These are phyloP conservation scores for Aspergillus bombycis DNA, from an alignment of 2,329 filamentous ascomycete species.

Conservation along the genomic window DNA sequence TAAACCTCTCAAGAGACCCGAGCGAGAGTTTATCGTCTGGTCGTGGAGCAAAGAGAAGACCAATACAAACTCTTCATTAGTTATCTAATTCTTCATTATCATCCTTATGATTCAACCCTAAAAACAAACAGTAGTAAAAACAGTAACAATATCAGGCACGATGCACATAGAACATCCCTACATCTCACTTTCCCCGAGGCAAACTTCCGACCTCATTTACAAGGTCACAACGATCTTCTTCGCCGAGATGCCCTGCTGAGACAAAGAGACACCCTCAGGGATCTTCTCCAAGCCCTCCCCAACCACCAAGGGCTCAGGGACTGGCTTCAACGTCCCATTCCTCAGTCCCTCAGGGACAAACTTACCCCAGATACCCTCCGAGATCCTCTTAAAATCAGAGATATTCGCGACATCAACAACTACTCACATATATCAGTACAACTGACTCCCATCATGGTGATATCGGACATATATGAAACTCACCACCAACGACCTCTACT, in stretches of 20 bases:
- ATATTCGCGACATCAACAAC: constrained; percentile 5
- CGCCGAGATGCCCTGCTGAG: constrained; percentile 44
- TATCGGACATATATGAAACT: neutral
- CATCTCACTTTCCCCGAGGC: neutral
- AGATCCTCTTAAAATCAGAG: constrained; percentile 21
- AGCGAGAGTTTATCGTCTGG: neutral
- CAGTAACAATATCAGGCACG: neutral
- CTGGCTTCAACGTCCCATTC: constrained; percentile 30
- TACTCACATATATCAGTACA: neutral
- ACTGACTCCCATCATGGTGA: neutral
- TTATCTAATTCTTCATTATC: neutral
- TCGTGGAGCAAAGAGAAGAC: neutral
- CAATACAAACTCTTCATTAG: too few relatives aligned
- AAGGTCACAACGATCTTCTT: constrained; percentile 39
- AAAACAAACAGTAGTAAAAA: neutral
- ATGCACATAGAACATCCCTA: neutral
- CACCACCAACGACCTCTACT: neutral
- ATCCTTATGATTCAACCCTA: neutral
- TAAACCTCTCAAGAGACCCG: neutral
- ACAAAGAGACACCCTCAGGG: constrained; percentile 40
- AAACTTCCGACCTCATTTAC: neutral
- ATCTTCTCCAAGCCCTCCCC: constrained; percentile 43
- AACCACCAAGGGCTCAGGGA: constrained; percentile 41
- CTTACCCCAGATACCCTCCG: constrained; percentile 30
- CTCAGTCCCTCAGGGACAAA: constrained; percentile 33